phyloP scores from a whole-genome alignment of 306 rosid genomes.

The Spatholobus suberectus region DNA sequence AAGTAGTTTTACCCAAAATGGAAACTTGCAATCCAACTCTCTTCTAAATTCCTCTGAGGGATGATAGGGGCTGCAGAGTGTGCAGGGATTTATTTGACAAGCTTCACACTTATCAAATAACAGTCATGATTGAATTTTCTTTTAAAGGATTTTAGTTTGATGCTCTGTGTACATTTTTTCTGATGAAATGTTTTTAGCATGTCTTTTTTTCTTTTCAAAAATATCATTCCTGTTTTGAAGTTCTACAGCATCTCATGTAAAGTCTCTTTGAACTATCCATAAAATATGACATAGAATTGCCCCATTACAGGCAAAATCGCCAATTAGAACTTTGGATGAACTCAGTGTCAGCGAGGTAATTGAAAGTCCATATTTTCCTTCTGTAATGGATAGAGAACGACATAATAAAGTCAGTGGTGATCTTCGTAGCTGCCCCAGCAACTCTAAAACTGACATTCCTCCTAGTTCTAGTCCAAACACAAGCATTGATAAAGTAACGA shows the following conservation, averaged over 20 bases:
- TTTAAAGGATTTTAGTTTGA: conserved; percentile 16
- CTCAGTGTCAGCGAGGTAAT: conserved; percentile 69
- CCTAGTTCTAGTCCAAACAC: conserved; percentile 38
- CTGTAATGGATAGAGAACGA: conserved; percentile 61
- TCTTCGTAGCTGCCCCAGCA: conserved; percentile 36
- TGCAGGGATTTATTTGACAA: conserved; percentile 9
- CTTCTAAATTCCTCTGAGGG: conserved; percentile 7
- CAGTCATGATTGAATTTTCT: conserved; percentile 15
- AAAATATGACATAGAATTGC: conserved; percentile 26
- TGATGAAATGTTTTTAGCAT: background rate
- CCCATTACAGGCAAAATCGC: conserved; percentile 83
- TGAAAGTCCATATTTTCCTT: conserved; percentile 76
- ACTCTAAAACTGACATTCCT: conserved; percentile 39
- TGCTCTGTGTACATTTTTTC: conserved; percentile 18
- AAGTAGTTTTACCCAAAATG: conserved; percentile 11
- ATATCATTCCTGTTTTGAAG: conserved; percentile 23
- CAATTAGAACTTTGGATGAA: conserved; percentile 89
- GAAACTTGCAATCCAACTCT: background rate
- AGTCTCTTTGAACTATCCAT: conserved; percentile 5
- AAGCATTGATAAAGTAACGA: conserved; percentile 26
- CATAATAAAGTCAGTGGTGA: conserved; percentile 42
- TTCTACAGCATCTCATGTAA: conserved; percentile 18
- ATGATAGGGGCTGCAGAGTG: conserved; percentile 18
- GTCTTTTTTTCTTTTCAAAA: background rate
- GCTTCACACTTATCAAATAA: conserved; percentile 16